Base-by-base conservation (phyloP, 257 asterid genomes). In the Plantago major region DNA sequence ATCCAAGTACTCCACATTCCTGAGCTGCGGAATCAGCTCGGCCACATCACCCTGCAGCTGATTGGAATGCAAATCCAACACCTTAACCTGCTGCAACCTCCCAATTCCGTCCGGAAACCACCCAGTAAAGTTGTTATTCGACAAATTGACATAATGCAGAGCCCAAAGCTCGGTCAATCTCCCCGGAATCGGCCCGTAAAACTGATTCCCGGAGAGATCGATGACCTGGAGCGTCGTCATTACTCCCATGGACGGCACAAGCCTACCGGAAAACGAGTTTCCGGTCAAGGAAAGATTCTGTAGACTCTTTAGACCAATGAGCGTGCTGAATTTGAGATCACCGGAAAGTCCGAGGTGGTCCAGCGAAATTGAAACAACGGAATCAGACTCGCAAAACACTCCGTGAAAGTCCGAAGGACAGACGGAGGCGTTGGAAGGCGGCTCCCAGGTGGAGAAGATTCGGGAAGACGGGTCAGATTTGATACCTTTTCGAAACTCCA, bases 401-500 rank as follows among this genome's bases (percentile, higher is more conserved):
- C 97, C 97, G 71, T 82, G 46, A 73, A 90, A 90, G 8, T 56
- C 55, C 19, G 52, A 50, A 6, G 94, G 97, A 73, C 97, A 89
- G 28, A 68, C 71, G 52, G 74, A 76, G 67, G 57, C 56, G 72
- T 74, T 70, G 60, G 76, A 9, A 9, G 75, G 73, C 42, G 43
- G 44, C 47, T 18, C 69, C 97, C 97, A 89, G 11, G 92, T 60
- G 67, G 76, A 71, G 84, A 71, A 73, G 73, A 89, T 57, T 63
- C 30, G 72, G 42, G 67, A 53, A 3, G 85, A 65, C 43, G 94
- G 92, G 86, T 89, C 97, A 19, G 68, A 57, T 71, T 84, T 79
- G 59, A 89, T 81, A 28, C 95, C 97, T 65, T 87, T 89, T 46
- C 48, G 78, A 84, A 89, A 89, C 82, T 89, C 97, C 19, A 89